phyloP scores from a whole-genome alignment of 1,284 basidiomycete genomes.

The Xerocomus minutiporus region DNA sequence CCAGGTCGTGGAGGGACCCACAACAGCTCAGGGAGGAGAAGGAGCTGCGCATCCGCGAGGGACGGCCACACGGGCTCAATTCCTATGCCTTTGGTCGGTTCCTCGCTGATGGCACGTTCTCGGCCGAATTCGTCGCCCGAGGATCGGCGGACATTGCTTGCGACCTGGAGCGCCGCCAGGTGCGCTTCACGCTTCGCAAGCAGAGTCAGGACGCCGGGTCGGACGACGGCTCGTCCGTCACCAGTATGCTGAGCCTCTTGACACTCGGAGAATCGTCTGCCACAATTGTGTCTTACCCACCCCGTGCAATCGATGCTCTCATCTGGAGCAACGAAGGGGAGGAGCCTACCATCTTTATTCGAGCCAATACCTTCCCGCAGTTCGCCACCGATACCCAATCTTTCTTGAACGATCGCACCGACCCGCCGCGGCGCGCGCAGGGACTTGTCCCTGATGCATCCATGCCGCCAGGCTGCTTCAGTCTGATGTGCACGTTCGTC shows the following conservation, averaged over 20 bases:
- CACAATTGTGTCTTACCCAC: slow-evolving; percentile 17
- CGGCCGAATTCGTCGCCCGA: slow-evolving; percentile 30
- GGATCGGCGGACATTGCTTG: slow-evolving; percentile 33
- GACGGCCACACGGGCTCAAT: slow-evolving; percentile 22
- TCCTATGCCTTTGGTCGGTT: slow-evolving; percentile 37
- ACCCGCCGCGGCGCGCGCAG: slow-evolving; percentile 16
- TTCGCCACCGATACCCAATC: slow-evolving; percentile 13
- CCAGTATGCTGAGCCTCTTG: slow-evolving; percentile 7
- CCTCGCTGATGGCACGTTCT: slow-evolving; percentile 33
- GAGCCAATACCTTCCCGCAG: slow-evolving; percentile 22
- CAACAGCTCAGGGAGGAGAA: slow-evolving; percentile 22
- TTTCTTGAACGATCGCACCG: neutral
- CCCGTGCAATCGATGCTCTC: slow-evolving; percentile 12
- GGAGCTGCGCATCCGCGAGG: slow-evolving; percentile 22
- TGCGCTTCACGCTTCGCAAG: slow-evolving; percentile 30
- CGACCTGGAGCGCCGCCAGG: slow-evolving; percentile 26
- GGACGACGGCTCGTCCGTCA: neutral
- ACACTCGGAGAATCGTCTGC: neutral
- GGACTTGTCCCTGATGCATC: slow-evolving; percentile 26
- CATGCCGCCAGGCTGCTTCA: slow-evolving; percentile 31
- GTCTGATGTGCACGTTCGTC: slow-evolving; percentile 29
- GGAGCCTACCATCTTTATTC: slow-evolving; percentile 23
- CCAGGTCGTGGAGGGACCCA: slow-evolving; percentile 33
- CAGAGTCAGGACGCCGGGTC: slow-evolving; percentile 11
- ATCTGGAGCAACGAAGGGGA: slow-evolving; percentile 9